Base-by-base conservation (phyloP, 2,329 filamentous ascomycete genomes). In the Sclerotinia minor region DNA sequence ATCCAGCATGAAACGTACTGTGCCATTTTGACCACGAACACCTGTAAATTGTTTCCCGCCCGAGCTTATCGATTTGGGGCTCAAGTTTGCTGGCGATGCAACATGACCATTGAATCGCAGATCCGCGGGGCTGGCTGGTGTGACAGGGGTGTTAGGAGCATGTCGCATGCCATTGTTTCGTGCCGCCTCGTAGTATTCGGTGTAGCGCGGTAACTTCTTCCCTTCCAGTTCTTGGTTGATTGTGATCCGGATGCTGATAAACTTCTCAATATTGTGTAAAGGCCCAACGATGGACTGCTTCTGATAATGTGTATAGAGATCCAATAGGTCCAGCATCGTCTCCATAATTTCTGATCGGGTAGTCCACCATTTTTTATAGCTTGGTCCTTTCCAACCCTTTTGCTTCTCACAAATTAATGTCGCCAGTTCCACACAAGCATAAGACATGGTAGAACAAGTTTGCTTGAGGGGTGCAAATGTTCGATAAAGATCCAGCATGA, bases 391-490 rank as follows among this genome's bases (percentile, higher is more conserved):
- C 78, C 81, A 26, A 78, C 79, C 71, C 80, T 81, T 69, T 79
- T 86, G 80, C 35, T 77, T 77, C 61, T 84, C 84, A 45, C 86
- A 82, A 67, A 97, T 79, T 35, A 91, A 84, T 0, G 89, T 87
- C 0, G 94, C 89, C 47, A 98, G 85, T 79, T 97, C 93, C 15
- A 96, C 81, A 72, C 92, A 87, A 13, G 90, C 90, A 74, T 96
- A 85, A 0, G 91, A 92, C 84, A 97, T 89, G 19, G 92, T 91
- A n/a, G 90, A 87, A 0, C 91, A 91, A 0, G 89, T 91, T 75
- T 96, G 92, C 81, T 98, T 98, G 68, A 98, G 83, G 11, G 94
- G 94, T 0, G 92, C 89, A 78, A 95, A 96, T 0, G 95, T 99
- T 76, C 94, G 92, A 80, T 97, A 97, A 58, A 97, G 82, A 79